Conservation (phyloP, 75 land plant species). For the Pinus tabuliformis region DNA sequence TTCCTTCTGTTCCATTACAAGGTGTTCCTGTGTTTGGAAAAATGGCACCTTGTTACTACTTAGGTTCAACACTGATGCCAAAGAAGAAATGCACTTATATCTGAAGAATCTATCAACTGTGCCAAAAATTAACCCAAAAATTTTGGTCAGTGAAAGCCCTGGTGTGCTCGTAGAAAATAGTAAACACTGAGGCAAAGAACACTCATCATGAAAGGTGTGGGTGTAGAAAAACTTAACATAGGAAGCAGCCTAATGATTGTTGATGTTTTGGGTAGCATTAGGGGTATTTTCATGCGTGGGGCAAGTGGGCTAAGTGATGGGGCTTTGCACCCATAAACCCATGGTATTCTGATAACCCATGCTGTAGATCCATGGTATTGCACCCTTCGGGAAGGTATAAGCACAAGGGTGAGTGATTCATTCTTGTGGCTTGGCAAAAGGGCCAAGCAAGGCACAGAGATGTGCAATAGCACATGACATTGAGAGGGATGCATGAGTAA, state of each 20-base stretch:
- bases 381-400: too few species aligned
- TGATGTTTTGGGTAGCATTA: too few species aligned
- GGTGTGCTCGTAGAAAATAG: not conserved
- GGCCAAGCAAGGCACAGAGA: too few species aligned
- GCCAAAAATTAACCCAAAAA: not conserved
- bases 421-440: too few species aligned
- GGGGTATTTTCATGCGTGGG: too few species aligned
- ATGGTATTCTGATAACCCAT: too few species aligned
- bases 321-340: too few species aligned
- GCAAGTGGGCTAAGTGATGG: too few species aligned
- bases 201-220: not conserved
- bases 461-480: too few species aligned
- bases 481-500: too few species aligned
- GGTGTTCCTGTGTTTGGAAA: conserved; percentile 17
- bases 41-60: conserved; percentile 7
- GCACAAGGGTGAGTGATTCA: too few species aligned
- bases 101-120: not conserved
- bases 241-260: not conserved
- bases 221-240: not conserved
- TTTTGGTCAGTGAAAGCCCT: not conserved
- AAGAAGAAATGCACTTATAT: not conserved
- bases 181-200: not conserved
- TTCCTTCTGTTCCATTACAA: conserved; percentile 31
- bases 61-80: not conserved
- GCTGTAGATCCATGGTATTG: too few species aligned